phyloP scores from a whole-genome alignment of 345 rosid species.

The Turritis glabra region DNA sequence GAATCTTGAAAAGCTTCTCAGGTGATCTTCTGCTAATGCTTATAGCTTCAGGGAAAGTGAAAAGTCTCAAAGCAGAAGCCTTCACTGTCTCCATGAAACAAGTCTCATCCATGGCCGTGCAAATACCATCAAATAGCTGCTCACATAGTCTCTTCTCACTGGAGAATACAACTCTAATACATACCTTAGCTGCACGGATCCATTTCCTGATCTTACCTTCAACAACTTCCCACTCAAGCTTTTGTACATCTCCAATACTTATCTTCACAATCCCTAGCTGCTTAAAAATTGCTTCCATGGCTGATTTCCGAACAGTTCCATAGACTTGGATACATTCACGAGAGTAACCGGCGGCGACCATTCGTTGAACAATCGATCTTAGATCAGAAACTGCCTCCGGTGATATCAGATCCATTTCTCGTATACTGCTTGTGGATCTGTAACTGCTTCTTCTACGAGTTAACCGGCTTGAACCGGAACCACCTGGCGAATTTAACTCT shows the following conservation, averaged over 20 bases:
- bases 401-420: slow-evolving; percentile 40
- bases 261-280: slow-evolving; percentile 76
- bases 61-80: slow-evolving; percentile 69
- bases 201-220: slow-evolving; percentile 77
- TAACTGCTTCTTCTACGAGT: slow-evolving; percentile 36
- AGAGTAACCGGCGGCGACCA: slow-evolving; percentile 39
- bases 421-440: slow-evolving; percentile 42
- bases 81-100: slow-evolving; percentile 89
- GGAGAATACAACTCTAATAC: slow-evolving; percentile 73
- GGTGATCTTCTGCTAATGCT: slow-evolving; percentile 89
- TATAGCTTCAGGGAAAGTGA: slow-evolving; percentile 89
- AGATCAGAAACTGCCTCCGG: slow-evolving; percentile 35
- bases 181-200: slow-evolving; percentile 84
- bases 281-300: slow-evolving; percentile 63
- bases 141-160: slow-evolving; percentile 87
- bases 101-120: slow-evolving; percentile 52
- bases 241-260: slow-evolving; percentile 87
- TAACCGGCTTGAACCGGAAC: slow-evolving; percentile 38
- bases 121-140: slow-evolving; percentile 57
- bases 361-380: slow-evolving; percentile 36
- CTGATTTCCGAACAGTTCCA: slow-evolving; percentile 76
- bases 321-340: slow-evolving; percentile 54
- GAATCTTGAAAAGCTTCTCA: slow-evolving; percentile 88
- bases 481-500: slow-evolving; percentile 9
- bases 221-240: slow-evolving; percentile 72